Evolutionary conservation across 805 yeast species (phyloP).

Genomic region (Komagataella ulmi): DNA sequence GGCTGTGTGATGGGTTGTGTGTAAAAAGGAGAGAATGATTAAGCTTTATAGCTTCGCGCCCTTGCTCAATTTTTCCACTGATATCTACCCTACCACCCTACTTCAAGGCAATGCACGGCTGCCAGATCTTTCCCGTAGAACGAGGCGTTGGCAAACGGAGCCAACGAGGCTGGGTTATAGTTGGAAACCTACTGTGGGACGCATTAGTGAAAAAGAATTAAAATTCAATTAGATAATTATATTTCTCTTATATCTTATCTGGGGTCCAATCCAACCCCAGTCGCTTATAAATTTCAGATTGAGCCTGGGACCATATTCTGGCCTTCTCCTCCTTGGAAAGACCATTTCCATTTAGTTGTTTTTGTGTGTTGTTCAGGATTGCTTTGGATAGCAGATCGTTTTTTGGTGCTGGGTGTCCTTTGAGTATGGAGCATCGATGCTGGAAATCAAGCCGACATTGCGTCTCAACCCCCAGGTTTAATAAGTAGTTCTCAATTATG

Average conservation of each 20-base stretch:
- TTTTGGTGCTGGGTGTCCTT: constrained; percentile 20
- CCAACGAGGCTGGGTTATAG: not conserved
- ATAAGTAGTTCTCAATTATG: constrained; percentile 53
- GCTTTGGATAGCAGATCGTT: constrained; percentile 11
- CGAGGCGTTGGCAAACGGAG: too few species aligned
- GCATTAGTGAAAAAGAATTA: not conserved
- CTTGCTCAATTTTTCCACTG: not conserved
- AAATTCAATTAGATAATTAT: not conserved
- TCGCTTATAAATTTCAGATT: constrained; percentile 40
- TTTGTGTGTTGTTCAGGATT: constrained; percentile 1
- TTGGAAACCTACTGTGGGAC: not conserved
- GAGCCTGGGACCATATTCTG: constrained; percentile 51
- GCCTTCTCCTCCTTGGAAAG: constrained; percentile 45
- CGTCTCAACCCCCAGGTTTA: constrained; percentile 55
- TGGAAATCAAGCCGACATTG: constrained; percentile 60
- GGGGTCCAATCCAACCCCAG: constrained; percentile 51
- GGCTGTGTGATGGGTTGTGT: not conserved
- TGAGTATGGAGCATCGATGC: constrained; percentile 30
- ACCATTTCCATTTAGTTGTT: constrained; percentile 18
- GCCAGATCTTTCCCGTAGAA: too few species aligned
- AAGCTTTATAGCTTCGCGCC: not conserved
- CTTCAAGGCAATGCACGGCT: too few species aligned
- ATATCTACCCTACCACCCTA: too few species aligned
- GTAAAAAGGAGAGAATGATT: not conserved
- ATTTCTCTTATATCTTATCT: constrained; percentile 11